Percentiles rank a stretch among this genome's conserved stretches.
These are phyloP conservation scores for Nannochloropsis gaditana DNA, from an alignment of 108 stramenopile species.

Conservation along the genomic window DNA sequence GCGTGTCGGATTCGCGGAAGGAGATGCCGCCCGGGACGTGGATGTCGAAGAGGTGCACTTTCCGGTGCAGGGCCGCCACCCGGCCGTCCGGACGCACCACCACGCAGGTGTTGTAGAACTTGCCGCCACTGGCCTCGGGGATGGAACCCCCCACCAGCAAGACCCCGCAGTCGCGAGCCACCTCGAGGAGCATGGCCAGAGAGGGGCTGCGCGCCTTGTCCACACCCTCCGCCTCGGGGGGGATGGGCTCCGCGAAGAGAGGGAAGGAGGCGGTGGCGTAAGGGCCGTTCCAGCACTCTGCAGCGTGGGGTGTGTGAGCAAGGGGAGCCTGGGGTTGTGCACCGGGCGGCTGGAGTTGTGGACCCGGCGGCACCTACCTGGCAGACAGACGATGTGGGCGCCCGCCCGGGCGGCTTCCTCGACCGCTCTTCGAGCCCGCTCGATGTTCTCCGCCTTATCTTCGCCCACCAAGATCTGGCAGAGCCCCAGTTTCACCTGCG, in stretches of 20 bases:
- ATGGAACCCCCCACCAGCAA: constrained; percentile 94
- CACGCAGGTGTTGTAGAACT: constrained; percentile 84
- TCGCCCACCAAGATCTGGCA: constrained; percentile 77
- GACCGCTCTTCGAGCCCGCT: constrained; percentile 62
- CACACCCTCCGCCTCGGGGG: constrained; percentile 53
- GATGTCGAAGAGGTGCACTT: constrained; percentile 98
- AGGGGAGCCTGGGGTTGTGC: not conserved
- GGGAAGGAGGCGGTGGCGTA: constrained; percentile 92
- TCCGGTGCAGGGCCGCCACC: constrained; percentile 52
- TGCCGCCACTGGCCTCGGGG: constrained; percentile 66
- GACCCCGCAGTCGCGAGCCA: constrained; percentile 57
- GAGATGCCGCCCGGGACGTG: constrained; percentile 93
- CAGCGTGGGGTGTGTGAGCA: constrained; percentile 66
- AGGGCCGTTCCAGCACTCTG: constrained; percentile 96
- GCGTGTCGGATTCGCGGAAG: constrained; percentile 90
- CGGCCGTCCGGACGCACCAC: constrained; percentile 44
- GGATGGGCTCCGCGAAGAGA: constrained; percentile 85
- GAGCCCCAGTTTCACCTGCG: constrained; percentile 62
- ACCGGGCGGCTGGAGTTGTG: constrained; percentile 5
- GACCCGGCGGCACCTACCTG: not conserved
- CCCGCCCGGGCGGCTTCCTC: constrained; percentile 63
- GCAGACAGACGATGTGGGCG: constrained; percentile 49
- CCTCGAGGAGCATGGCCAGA: constrained; percentile 43
- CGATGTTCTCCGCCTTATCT: constrained; percentile 72
- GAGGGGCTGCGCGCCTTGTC: constrained; percentile 25